These are phyloP conservation scores for Dactylellina cionopaga DNA, from an alignment of 2,329 filamentous ascomycete species.

Conservation along the genomic window DNA sequence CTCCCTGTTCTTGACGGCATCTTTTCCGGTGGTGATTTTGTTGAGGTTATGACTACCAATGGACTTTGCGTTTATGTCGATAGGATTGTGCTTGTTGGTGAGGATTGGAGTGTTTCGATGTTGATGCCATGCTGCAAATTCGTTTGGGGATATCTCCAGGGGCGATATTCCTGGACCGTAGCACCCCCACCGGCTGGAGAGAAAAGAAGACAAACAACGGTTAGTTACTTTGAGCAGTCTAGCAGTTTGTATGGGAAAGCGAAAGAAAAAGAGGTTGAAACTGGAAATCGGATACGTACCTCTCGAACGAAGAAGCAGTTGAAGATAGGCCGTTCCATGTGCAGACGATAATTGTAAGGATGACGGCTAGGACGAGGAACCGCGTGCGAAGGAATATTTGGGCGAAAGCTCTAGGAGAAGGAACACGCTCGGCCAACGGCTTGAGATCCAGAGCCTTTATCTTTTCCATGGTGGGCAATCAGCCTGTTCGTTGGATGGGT, in stretches of 20 bases:
- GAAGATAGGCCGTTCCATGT: conserved; percentile 36
- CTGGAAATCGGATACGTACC: conserved; percentile 2
- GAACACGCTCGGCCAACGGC: conserved; percentile 37
- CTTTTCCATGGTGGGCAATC: conserved; percentile 32
- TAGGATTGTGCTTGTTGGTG: conserved; percentile 92
- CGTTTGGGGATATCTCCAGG: conserved; percentile 92
- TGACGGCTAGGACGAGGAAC: conserved; percentile 37
- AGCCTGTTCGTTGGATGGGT: no score
- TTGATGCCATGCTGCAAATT: conserved; percentile 86
- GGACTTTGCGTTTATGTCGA: conserved; percentile 81
- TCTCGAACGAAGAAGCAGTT: conserved; percentile 40
- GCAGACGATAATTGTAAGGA: conserved; percentile 24
- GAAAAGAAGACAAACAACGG: not conserved
- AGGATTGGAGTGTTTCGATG: conserved; percentile 92
- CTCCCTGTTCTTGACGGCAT: conserved; percentile 83
- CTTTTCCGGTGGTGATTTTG: conserved; percentile 78
- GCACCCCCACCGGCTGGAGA: conserved; percentile 68
- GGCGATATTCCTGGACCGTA: conserved; percentile 95
- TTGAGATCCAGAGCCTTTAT: conserved; percentile 32
- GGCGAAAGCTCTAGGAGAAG: conserved; percentile 30
- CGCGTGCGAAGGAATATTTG: conserved; percentile 38
- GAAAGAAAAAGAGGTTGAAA: not conserved
- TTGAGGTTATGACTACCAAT: conserved; percentile 88
- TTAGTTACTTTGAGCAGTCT: not conserved
- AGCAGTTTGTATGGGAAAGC: not conserved